Evolutionary conservation across 768 basidiomycete species (phyloP).

Genomic region (Cystobasidium tubakii): DNA sequence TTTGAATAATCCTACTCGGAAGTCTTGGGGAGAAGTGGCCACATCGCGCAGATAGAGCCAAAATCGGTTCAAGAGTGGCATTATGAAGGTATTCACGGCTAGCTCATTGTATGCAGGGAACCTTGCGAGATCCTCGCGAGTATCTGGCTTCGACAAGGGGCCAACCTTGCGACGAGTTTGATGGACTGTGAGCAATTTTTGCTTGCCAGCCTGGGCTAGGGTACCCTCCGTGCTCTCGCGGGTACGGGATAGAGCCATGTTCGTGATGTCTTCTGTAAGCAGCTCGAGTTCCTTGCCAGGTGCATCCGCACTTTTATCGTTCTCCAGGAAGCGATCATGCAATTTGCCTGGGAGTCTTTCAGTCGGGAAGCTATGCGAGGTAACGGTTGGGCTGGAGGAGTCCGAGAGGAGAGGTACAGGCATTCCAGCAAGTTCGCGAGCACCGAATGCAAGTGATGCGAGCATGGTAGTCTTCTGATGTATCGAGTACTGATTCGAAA

Average conservation of each 20-base stretch:
- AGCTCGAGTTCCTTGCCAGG: conserved; percentile 53
- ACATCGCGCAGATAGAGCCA: conserved; percentile 87
- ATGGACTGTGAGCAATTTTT: conserved; percentile 61
- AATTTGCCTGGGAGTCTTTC: conserved; percentile 67
- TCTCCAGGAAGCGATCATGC: conserved; percentile 54
- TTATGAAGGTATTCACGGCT: conserved; percentile 80
- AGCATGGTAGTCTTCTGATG: conserved; percentile 78
- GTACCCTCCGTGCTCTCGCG: conserved; percentile 57
- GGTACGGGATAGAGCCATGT: conserved; percentile 60
- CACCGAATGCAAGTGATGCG: conserved; percentile 77
- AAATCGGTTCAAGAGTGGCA: conserved; percentile 85
- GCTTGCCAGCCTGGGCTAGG: conserved; percentile 62
- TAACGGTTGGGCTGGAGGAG: conserved; percentile 29
- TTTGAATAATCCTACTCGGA: conserved; percentile 48
- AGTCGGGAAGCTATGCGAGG: conserved; percentile 66
- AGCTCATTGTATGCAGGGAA: conserved; percentile 53
- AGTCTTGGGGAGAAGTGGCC: conserved; percentile 59
- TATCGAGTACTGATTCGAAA: conserved; percentile 83
- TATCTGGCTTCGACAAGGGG: not conserved
- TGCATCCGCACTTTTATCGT: conserved; percentile 6
- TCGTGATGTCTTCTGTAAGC: conserved; percentile 62
- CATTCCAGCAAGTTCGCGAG: conserved; percentile 66
- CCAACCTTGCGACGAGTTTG: not conserved
- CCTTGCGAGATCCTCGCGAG: conserved; percentile 13
- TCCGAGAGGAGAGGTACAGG: conserved; percentile 49